Evolutionary conservation across 805 yeast species (phyloP), one percentile per base, ranked within the genome.

Genomic region (Starmera caribaea): DNA sequence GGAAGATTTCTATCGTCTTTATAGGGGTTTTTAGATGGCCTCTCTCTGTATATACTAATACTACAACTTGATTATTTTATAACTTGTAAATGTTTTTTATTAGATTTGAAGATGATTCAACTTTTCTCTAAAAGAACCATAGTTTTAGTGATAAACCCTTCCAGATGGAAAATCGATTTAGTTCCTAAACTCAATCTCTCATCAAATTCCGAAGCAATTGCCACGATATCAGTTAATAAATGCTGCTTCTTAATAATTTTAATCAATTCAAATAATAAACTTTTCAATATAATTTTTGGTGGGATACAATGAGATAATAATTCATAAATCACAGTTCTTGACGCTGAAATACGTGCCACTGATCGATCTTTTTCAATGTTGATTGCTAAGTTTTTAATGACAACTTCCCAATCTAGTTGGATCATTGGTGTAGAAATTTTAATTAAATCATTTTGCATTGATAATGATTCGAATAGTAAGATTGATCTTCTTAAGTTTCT

Each of bases 291-390:
- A n/a, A 77, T 63, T 42, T 79, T 73, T 3, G 97, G 81, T 0
- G 98, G 97, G 32, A 92, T 90, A 50, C 97, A 89, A 59, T 92
- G 98, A 0, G 96, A 78, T 29, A 92, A 61, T 30, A 92, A 65
- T 56, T 92, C 97, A 59, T 92, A 84, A 37, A 90, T 62, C 21
- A 76, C 66, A 29, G 82, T 65, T 68, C 94, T 69, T 49, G 81
- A 63, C 54, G 79, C 73, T 33, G 69, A 46, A 46, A 68, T 46
- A 54, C 64, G 53, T 41, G 79, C 66, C 16, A 88, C 95, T 1
- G 79, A 71, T 47, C 86, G 73, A 34, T 76, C 81, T 38, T 69
- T 67, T 33, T 69, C 59, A 32, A 88, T 75, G 12, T 74, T 69
- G 7, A 57, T 62, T 1, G 94, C 82, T 48, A 89, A 65, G 44